Evolutionary conservation across 2,329 filamentous ascomycete genomes (phyloP).

Genomic region (Alternaria longipes): DNA sequence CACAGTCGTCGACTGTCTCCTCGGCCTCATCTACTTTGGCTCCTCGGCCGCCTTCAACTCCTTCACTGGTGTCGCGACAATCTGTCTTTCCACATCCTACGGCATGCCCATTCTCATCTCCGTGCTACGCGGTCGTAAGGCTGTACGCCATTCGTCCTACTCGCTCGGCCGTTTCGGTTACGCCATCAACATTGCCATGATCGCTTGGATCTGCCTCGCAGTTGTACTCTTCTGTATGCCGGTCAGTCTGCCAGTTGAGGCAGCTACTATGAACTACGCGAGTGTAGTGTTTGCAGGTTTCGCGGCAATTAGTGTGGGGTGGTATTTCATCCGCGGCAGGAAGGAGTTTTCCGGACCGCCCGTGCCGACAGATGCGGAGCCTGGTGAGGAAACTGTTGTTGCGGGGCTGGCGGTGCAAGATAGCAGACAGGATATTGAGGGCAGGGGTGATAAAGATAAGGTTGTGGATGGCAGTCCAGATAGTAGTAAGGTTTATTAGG

Average conservation of each 20-base stretch:
- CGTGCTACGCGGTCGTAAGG: constrained; percentile 70
- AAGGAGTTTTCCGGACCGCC: constrained; percentile 52
- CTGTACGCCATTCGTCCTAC: constrained; percentile 72
- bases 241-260: constrained; percentile 54
- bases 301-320: constrained; percentile 47
- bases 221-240: constrained; percentile 81
- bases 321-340: constrained; percentile 51
- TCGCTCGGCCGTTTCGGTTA: constrained; percentile 75
- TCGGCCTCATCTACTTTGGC: constrained; percentile 83
- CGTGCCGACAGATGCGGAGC: constrained; percentile 47
- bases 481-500: background rate
- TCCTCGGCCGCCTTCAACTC: constrained; percentile 79
- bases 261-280: constrained; percentile 56
- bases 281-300: constrained; percentile 54
- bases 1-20: constrained; percentile 72
- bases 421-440: constrained; percentile 38
- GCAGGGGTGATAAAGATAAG: constrained; percentile 34
- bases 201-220: constrained; percentile 76
- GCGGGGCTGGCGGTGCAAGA: constrained; percentile 44
- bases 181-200: constrained; percentile 71
- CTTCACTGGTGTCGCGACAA: constrained; percentile 82
- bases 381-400: constrained; percentile 46
- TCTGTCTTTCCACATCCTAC: constrained; percentile 79
- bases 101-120: constrained; percentile 78
- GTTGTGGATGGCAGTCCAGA: constrained; percentile 6